These are phyloP conservation scores for Zopfia rhizophila DNA, from an alignment of 2,329 filamentous ascomycete species.

Conservation along the genomic window DNA sequence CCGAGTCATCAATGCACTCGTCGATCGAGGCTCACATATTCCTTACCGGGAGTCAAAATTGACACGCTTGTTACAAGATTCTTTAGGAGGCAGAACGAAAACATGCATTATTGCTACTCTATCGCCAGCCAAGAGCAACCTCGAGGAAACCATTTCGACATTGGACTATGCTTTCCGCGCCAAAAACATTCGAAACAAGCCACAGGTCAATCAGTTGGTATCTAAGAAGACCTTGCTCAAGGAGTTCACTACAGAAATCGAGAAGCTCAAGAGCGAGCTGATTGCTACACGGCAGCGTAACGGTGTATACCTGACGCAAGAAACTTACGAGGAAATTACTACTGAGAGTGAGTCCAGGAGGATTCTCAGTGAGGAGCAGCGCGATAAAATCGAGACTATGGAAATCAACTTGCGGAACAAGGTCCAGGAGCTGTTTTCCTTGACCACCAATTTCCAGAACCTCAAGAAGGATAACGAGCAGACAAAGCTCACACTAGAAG, in stretches of 20 bases:
- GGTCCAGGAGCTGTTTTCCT: conserved; percentile 86
- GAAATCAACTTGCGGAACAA: conserved; percentile 92
- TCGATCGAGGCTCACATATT: conserved; percentile 89
- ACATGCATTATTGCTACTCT: conserved; percentile 99
- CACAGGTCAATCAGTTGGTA: conserved; percentile 90
- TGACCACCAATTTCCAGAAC: conserved; percentile 87
- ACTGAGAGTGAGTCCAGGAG: conserved; percentile 91
- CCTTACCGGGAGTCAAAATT: conserved; percentile 95
- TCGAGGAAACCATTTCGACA: conserved; percentile 98
- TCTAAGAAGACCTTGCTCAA: conserved; percentile 92
- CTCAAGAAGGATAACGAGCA: conserved; percentile 91
- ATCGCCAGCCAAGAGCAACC: conserved; percentile 91
- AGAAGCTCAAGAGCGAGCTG: conserved; percentile 92
- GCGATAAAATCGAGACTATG: conserved; percentile 90
- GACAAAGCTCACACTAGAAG: conserved; percentile 76
- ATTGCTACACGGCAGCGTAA: conserved; percentile 93
- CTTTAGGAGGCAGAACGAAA: conserved; percentile 92
- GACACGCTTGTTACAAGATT: conserved; percentile 94
- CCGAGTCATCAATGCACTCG: conserved; percentile 95
- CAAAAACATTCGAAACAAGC: conserved; percentile 98
- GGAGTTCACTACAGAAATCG: conserved; percentile 92
- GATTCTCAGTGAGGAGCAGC: conserved; percentile 91
- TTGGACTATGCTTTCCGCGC: conserved; percentile 97
- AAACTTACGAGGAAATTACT: conserved; percentile 89
- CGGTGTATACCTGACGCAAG: conserved; percentile 91